Evolutionary conservation across 139 green algal genomes (phyloP), one percentile per base, ranked within the genome.

Genomic region (Penium margaritaceum): DNA sequence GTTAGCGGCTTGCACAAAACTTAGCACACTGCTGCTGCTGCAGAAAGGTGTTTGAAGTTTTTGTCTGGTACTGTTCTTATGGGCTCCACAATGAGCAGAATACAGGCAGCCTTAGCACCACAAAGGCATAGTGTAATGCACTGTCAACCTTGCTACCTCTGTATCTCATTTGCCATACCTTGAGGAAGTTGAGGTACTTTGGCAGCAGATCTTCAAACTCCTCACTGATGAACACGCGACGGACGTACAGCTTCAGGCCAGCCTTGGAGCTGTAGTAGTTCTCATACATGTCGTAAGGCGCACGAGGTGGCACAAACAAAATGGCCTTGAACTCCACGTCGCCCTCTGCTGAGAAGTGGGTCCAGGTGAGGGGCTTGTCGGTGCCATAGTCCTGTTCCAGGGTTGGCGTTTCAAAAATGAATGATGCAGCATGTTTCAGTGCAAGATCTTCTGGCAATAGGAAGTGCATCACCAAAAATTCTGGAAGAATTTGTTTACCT

Each of bases 271-370:
- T 83, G 74, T 96, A 93, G 86, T 97, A 96, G 81, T 96, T 94
- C 79, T 97, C 89, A 47, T 73, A 82, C 39, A 96, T 89, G 75
- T 91, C 86, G 15, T 62, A 67, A 0, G 90, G 88, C 2, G 90
- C 77, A 43, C 46, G 76, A 35, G 77, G 71, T 9, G 94, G 94
- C 27, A 98, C 85, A 79, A 89, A 99, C 44, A 98, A 81, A 5
- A 98, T 78, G 0, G 93, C 81, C 74, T 89, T 90, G 90, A 99
- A 99, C 87, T 99, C 94, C 27, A 99, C 90, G 57, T 99, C 94
- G 6, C 94, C 94, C 86, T 98, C 94, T 0, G 93, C 94, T 51
- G 89, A 90, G 90, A 98, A 98, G 84, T 98, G 94, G 35, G 89
- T 76, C 79, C 90, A 87, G n/a, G 85, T 63, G 55, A 97, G 64